Conservation (phyloP, 2,329 filamentous ascomycete species). For the Colletotrichum musicola region DNA sequence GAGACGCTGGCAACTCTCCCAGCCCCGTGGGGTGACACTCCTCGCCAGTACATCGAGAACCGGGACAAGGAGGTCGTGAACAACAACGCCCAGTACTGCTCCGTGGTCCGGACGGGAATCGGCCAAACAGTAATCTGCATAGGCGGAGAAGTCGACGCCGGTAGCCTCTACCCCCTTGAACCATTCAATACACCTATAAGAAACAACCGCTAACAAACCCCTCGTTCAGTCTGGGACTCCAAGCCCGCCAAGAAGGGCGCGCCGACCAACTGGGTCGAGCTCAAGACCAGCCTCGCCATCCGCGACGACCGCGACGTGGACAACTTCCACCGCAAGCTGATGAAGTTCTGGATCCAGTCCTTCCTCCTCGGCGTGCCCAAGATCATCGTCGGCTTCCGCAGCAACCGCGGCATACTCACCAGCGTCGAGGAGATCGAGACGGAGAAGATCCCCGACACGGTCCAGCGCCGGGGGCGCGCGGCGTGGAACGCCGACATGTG, state of each 20-base stretch:
- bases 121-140: constrained; percentile 81
- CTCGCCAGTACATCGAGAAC: constrained; percentile 82
- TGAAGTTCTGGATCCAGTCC: constrained; percentile 97
- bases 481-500: constrained; percentile 94
- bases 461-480: constrained; percentile 73
- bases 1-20: constrained; percentile 86
- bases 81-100: constrained; percentile 96
- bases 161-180: constrained; percentile 59
- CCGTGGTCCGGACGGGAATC: constrained; percentile 89
- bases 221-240: constrained; percentile 89
- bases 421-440: constrained; percentile 85
- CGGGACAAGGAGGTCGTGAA: constrained; percentile 80
- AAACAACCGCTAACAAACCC: too few species aligned
- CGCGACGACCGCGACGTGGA: constrained; percentile 75
- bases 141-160: constrained; percentile 93
- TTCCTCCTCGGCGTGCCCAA: constrained; percentile 94
- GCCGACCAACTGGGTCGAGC: constrained; percentile 92
- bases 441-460: constrained; percentile 79
- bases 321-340: constrained; percentile 88
- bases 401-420: constrained; percentile 76
- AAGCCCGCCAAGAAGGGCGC: constrained; percentile 75
- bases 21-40: constrained; percentile 77
- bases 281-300: constrained; percentile 89
- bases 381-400: constrained; percentile 91
- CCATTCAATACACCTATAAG: too few species aligned